phyloP scores from a whole-genome alignment of 306 rosid genomes.

The Quercus dentata region DNA sequence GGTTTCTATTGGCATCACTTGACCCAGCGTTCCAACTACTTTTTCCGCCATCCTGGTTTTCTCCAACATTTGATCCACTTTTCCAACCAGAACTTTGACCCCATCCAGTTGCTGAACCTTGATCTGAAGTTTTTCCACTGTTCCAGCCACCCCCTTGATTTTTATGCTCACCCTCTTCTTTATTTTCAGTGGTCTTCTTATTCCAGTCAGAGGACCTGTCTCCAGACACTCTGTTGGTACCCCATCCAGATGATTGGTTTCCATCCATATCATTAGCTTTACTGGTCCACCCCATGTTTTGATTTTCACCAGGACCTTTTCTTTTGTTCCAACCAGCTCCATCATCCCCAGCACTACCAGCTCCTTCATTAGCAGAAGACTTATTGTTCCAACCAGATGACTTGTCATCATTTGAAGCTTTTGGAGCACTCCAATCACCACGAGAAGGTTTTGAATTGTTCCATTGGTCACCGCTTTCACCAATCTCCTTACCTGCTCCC shows the following conservation, averaged over 20 bases:
- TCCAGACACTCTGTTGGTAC: slow-evolving; percentile 6
- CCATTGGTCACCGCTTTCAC: background rate
- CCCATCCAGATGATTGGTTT: slow-evolving; percentile 7
- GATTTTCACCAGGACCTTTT: no score
- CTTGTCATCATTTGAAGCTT: no score
- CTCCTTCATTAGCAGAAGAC: no score
- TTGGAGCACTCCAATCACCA: background rate
- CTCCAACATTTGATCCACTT: slow-evolving; percentile 22
- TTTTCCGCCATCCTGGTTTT: slow-evolving; percentile 12
- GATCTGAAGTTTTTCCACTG: slow-evolving; percentile 10
- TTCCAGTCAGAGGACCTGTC: slow-evolving; percentile 25
- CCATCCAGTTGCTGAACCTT: slow-evolving; percentile 31
- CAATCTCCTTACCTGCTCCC: slow-evolving; percentile 2
- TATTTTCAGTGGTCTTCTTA: background rate
- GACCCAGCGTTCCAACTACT: slow-evolving; percentile 13
- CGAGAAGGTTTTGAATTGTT: background rate
- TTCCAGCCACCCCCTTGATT: slow-evolving; percentile 11
- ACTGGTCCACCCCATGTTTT: no score
- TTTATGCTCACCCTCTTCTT: background rate
- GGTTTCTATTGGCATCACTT: slow-evolving; percentile 13
- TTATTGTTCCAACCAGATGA: no score
- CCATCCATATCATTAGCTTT: background rate
- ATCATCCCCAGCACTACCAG: no score
- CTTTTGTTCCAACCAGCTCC: no score
- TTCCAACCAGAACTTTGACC: slow-evolving; percentile 19